phyloP scores from a whole-genome alignment of 2,329 filamentous ascomycete genomes.

The Myrmaecium sp. region DNA sequence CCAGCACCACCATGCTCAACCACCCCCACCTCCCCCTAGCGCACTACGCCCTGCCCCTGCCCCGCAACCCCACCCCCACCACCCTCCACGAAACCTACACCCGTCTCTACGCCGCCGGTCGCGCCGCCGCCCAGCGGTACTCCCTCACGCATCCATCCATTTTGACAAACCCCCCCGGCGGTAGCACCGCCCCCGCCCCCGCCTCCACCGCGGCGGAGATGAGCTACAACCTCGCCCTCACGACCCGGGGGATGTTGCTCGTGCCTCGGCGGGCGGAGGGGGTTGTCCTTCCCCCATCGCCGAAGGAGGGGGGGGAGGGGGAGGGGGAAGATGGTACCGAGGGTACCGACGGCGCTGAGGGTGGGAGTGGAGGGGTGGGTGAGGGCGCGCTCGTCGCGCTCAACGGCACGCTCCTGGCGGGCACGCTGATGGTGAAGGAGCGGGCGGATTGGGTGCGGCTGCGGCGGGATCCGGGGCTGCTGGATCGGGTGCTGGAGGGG shows the following conservation, averaged over 20 bases:
- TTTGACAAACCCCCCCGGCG: slow-evolving; percentile 25
- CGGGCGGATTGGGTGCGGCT: slow-evolving; percentile 36
- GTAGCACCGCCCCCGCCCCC: slow-evolving; percentile 13
- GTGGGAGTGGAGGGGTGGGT: slow-evolving; percentile 11
- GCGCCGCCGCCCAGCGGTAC: too few species aligned
- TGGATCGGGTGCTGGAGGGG: slow-evolving; percentile 26
- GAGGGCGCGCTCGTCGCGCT: slow-evolving; percentile 28
- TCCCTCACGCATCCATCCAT: slow-evolving; percentile 17
- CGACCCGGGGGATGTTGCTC: slow-evolving; percentile 35
- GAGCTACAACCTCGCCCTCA: slow-evolving; percentile 44
- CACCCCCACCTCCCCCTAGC: slow-evolving; percentile 29
- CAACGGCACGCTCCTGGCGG: slow-evolving; percentile 40
- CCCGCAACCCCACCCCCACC: slow-evolving; percentile 20
- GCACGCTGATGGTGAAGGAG: slow-evolving; percentile 42
- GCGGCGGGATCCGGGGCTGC: slow-evolving; percentile 19
- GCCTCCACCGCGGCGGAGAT: slow-evolving; percentile 22
- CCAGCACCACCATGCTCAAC: slow-evolving; percentile 2
- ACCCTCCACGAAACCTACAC: slow-evolving; percentile 19
- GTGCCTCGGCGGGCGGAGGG: slow-evolving; percentile 32
- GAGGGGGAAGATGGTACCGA: too few species aligned
- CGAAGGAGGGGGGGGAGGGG: too few species aligned
- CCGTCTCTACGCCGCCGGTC: slow-evolving; percentile 15
- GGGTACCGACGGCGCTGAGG: slow-evolving; percentile 19
- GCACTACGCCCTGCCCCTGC: slow-evolving; percentile 29
- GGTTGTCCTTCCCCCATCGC: slow-evolving; percentile 22